Conservation (phyloP, 2,329 filamentous ascomycete species). For the Albophoma yamanashiensis region DNA sequence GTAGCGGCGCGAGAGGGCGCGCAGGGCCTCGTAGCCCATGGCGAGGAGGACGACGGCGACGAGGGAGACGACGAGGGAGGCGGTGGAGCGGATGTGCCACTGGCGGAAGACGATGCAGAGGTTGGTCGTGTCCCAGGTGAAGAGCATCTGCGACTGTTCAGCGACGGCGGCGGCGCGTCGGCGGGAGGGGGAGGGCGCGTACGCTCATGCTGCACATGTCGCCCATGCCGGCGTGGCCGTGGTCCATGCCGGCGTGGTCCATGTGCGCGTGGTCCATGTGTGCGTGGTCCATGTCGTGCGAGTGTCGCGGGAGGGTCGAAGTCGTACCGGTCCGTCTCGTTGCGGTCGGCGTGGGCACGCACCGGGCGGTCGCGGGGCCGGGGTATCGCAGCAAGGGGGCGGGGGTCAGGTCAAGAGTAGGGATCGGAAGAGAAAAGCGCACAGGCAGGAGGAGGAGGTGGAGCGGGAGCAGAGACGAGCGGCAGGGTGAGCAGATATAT, state of each 20-base stretch:
- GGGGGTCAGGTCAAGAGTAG: no score
- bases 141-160: constrained; percentile 64
- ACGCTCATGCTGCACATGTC: constrained; percentile 87
- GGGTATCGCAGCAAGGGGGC: neutral
- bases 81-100: constrained; percentile 73
- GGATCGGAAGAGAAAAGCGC: no score
- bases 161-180: neutral
- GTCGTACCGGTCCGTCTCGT: neutral
- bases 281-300: neutral
- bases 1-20: constrained; percentile 66
- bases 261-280: constrained; percentile 16
- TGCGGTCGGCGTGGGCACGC: neutral
- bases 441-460: neutral
- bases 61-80: constrained; percentile 72
- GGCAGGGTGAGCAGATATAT: neutral
- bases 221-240: constrained; percentile 40
- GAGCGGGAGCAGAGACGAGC: neutral
- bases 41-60: constrained; percentile 71
- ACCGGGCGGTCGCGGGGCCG: neutral
- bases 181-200: constrained; percentile 6
- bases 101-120: constrained; percentile 92
- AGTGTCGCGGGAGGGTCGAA: neutral
- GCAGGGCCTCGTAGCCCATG: constrained; percentile 87
- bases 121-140: constrained; percentile 89
- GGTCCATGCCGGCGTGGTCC: constrained; percentile 34